Evolutionary conservation across 106 monocot species (phyloP), one percentile per base, ranked within the genome.

Genomic region (Agapanthus africanus): DNA sequence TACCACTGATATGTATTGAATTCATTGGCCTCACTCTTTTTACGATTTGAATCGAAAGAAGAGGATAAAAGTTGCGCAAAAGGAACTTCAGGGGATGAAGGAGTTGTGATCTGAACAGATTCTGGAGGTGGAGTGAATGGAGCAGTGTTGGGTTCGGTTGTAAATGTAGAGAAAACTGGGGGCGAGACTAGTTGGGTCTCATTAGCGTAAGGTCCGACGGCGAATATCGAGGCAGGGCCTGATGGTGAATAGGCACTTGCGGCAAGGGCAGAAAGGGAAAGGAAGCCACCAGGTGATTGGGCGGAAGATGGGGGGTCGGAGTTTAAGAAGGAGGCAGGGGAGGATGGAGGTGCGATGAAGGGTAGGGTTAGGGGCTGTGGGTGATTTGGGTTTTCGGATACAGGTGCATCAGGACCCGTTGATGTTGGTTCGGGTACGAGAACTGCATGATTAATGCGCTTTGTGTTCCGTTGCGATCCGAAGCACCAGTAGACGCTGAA

Each of bases 21-120:
- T 41, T 85, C 95, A 50, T 70, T 70, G 6, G 68, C 40, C 9
- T 75, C 83, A 31, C 63, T 57, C 40, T 77, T 74, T 62, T 74
- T 74, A 33, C 68, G 23, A 32, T 36, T 86, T 38, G 77, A 63
- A 74, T 77, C 76, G 4, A 82, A 61, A 9, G 78, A 79, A 15
- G 90, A 87, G 54, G 81, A 73, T 37, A 92, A 37, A 56, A 99
- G 86, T 23, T 70, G 63, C 2, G 97, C 92, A 76, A 87, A 99
- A 22, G 97, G 97, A 4, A 99, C 97, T 73, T 99, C 97, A 6
- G 97, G 97, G 26, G 97, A 97, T 7, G 97, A 84, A 54, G 92
- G 92, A 27, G 92, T 92, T 13, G 97, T 92, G 9, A 84, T 63
- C 63, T 89, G 87, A 11, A 91, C 57, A 25, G 86, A 54, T 66